Base-by-base conservation (phyloP, 2,329 filamentous ascomycete species). In the Lasiodiplodia hormozganensis region DNA sequence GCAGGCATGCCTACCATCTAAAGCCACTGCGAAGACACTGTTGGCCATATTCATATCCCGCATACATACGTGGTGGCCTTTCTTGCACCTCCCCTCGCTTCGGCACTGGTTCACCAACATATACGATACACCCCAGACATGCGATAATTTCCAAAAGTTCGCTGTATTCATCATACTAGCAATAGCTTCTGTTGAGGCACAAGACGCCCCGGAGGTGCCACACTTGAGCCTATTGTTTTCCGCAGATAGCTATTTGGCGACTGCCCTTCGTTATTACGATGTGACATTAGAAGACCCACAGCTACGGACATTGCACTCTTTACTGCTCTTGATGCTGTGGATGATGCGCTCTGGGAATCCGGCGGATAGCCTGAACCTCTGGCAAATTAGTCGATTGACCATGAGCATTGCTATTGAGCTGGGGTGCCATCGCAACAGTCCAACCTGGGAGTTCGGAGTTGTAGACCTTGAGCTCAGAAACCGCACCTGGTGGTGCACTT, bases 291-390 rank as follows among this genome's bases (percentile, higher is more conserved):
- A 57, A 57, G 54, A 57, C 5, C 56, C 56, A 2, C 34, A 58
- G 23, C 34, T 58, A 36, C 56, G 56, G 12, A 58, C 12, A 21
- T 28, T 58, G 21, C 56, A 58, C 10, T 23, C 56, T 14, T 6
- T 58, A n/a, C 34, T 58, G n/a, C 56, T 43, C 16, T 40, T 57
- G 8, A 57, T 34, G 10, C 34, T 40, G 54, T 57, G 34, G 31
- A 57, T 57, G 54, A 57, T 40, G 34, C 54, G 54, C 14, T 57
- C 54, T n/a, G 34, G 54, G 11, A 57, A 57, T 28, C 12, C 54
- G 31, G 16, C 54, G 8, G 54, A 57, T 21, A 57, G 54, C 21
- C n/a, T 38, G 34, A 38, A 38, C 40, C 54, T 57, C 4, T 57
- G 54, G 54, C 54, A 57, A 11, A 40, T 57, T 6, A 38, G 31